Percentiles rank a stretch among this genome's conserved stretches.
phyloP scores from a whole-genome alignment of 345 rosid species.

The Carallia brachiata region DNA sequence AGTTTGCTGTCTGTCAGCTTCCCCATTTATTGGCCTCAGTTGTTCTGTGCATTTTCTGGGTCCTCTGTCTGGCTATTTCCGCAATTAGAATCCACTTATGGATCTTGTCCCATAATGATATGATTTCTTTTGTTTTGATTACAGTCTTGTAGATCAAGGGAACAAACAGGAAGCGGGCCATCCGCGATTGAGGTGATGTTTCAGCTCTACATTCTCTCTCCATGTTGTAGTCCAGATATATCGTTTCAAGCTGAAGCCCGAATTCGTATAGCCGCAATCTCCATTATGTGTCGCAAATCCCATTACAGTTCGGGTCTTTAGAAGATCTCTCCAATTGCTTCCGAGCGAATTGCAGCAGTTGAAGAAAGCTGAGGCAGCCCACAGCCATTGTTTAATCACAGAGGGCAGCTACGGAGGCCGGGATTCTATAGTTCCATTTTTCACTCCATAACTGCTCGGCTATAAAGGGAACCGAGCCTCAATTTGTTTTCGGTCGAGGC shows the following conservation, averaged over 20 bases:
- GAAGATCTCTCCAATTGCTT: too few relatives aligned
- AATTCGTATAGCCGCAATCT: too few relatives aligned
- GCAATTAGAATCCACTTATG: neutral
- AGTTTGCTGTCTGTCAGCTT: slow-evolving; percentile 35
- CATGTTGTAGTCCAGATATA: too few relatives aligned
- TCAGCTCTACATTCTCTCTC: neutral
- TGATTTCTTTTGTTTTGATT: slow-evolving; percentile 13
- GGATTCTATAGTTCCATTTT: too few relatives aligned
- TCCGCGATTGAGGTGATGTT: slow-evolving; percentile 41
- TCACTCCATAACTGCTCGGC: too few relatives aligned
- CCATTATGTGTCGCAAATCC: too few relatives aligned
- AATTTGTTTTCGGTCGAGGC: neutral
- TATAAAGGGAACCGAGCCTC: neutral
- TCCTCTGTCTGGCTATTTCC: neutral
- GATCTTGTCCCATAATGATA: neutral
- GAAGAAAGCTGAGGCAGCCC: neutral
- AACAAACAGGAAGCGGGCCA: slow-evolving; percentile 25
- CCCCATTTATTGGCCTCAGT: neutral
- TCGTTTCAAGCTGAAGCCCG: too few relatives aligned
- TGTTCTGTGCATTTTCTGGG: neutral
- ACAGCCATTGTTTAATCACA: too few relatives aligned
- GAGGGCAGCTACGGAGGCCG: neutral
- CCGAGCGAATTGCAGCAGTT: neutral
- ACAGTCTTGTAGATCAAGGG: slow-evolving; percentile 35
- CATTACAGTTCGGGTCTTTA: too few relatives aligned